phyloP scores from a whole-genome alignment of 2,329 filamentous ascomycete species.

The Huntiella omanensis region DNA sequence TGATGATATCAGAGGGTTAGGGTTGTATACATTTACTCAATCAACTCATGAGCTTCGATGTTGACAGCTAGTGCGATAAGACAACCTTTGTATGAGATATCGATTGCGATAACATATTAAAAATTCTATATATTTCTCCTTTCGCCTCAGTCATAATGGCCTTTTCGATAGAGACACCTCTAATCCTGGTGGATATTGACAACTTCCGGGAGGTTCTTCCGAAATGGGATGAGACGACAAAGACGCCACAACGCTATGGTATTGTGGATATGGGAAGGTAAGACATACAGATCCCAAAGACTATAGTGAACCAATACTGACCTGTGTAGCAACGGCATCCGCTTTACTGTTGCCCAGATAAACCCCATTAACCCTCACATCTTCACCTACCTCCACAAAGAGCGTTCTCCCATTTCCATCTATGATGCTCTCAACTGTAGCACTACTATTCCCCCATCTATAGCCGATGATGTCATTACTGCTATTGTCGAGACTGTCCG shows the following conservation, averaged over 20 bases:
- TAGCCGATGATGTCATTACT: conserved; percentile 37
- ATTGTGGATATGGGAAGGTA: conserved; percentile 43
- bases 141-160: too few species aligned
- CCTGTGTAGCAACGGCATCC: conserved; percentile 60
- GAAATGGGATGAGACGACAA: conserved; percentile 25
- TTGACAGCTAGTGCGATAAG: too few species aligned
- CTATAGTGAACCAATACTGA: background rate
- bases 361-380: conserved; percentile 51
- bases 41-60: too few species aligned
- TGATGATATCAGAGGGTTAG: too few species aligned
- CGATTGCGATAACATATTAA: too few species aligned
- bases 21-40: too few species aligned
- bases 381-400: conserved; percentile 57
- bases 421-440: conserved; percentile 58
- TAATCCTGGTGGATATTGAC: conserved; percentile 27
- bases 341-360: conserved; percentile 77
- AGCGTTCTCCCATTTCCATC: conserved; percentile 64
- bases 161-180: too few species aligned
- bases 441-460: conserved; percentile 18
- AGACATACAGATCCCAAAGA: background rate
- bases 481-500: conserved; percentile 47
- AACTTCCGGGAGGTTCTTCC: conserved; percentile 31
- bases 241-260: conserved; percentile 32
- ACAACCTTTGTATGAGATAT: too few species aligned
- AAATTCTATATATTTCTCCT: too few species aligned